phyloP scores from a whole-genome alignment of 2,329 filamentous ascomycete species.

The Xylariaceae sp. region DNA sequence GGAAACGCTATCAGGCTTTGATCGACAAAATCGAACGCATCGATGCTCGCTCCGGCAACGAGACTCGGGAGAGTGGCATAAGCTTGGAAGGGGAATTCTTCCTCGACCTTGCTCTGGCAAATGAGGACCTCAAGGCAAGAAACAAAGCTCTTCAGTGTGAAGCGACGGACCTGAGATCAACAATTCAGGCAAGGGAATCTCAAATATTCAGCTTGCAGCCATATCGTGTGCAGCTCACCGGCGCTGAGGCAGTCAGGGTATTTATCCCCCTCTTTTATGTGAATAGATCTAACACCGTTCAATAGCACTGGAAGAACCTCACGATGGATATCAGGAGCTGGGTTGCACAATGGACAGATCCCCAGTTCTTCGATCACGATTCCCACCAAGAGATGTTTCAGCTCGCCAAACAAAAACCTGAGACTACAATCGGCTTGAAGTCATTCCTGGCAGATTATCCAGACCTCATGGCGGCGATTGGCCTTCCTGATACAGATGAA shows the following conservation, averaged over 20 bases:
- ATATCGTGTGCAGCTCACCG: slow-evolving; percentile 30
- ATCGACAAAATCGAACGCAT: no score
- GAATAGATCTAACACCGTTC: not conserved
- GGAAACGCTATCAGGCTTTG: no score
- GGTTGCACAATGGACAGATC: not conserved
- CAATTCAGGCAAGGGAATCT: slow-evolving; percentile 28
- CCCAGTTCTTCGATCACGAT: no score
- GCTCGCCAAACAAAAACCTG: no score
- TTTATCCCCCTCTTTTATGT: slow-evolving; percentile 1
- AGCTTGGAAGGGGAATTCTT: not conserved
- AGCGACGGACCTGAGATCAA: no score
- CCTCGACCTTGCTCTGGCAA: not conserved
- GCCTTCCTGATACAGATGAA: no score
- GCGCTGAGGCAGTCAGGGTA: slow-evolving; percentile 29
- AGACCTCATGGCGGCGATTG: no score
- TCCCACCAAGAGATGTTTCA: no score
- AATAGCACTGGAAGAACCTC: not conserved
- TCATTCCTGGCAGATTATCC: no score
- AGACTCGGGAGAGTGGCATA: slow-evolving; percentile 25
- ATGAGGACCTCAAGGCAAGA: not conserved
- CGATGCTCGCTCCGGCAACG: slow-evolving; percentile 42
- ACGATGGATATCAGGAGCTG: not conserved
- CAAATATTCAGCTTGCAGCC: slow-evolving; percentile 35
- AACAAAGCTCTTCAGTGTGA: not conserved
- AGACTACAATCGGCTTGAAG: no score